Conservation (phyloP, 164 flowering plant genomes). For the Pachysandra terminalis region DNA sequence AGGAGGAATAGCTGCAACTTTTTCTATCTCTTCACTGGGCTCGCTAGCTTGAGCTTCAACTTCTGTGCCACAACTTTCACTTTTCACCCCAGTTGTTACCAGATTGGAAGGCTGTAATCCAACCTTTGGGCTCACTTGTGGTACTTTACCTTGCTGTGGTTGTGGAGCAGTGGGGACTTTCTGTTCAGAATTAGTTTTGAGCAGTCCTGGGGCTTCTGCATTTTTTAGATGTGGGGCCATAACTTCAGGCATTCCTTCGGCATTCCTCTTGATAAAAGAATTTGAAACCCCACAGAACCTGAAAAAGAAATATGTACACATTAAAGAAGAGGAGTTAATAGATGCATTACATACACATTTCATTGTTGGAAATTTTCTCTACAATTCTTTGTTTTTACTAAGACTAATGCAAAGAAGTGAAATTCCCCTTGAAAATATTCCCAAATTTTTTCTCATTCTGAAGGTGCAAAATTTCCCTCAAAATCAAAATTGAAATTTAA, state of each 20-base stretch:
- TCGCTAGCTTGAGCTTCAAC: conserved; percentile 31
- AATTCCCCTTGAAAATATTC: no score
- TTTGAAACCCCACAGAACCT: conserved; percentile 81
- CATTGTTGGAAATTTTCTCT: no score
- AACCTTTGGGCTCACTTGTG: conserved; percentile 36
- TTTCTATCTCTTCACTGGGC: conserved; percentile 36
- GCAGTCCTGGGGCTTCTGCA: conserved; percentile 25
- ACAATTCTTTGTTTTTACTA: no score
- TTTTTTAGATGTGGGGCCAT: conserved; percentile 28
- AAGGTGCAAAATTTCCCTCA: no score
- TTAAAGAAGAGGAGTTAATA: conserved; percentile 3
- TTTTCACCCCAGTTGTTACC: conserved; percentile 29
- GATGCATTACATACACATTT: not conserved
- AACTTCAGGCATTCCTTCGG: conserved; percentile 28
- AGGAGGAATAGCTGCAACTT: conserved; percentile 29
- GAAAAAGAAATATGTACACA: conserved; percentile 15
- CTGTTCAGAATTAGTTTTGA: conserved; percentile 24
- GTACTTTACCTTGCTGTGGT: conserved; percentile 30
- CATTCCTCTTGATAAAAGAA: conserved; percentile 61
- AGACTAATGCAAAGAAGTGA: no score
- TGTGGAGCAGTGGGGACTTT: conserved; percentile 24
- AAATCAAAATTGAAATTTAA: no score
- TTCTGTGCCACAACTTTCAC: conserved; percentile 24
- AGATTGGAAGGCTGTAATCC: conserved; percentile 29
- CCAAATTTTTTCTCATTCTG: no score